A percentile compares a stretch with the other conserved stretches of the same genome.
Evolutionary conservation across 176 grass and related monocot species (phyloP).

Genomic region (Zoysia pacifica): DNA sequence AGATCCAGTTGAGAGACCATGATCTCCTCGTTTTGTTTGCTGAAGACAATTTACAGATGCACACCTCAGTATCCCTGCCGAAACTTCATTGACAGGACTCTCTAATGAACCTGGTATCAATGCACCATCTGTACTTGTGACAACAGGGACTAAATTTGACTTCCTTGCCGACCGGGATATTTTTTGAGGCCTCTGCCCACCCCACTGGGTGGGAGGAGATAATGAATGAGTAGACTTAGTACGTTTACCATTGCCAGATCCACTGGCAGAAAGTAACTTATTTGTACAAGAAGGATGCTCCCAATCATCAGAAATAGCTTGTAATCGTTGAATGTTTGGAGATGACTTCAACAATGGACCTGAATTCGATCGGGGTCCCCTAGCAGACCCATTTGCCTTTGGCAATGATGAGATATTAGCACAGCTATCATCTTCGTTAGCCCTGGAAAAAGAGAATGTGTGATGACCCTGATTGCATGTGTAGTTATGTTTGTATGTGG

Average conservation of each 20-base stretch:
- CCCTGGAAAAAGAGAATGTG: conserved; percentile 46
- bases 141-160: conserved; percentile 73
- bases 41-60: conserved; percentile 50
- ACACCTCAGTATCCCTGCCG: conserved; percentile 36
- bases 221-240: conserved; percentile 60
- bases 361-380: conserved; percentile 76
- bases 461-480: background rate
- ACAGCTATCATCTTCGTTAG: conserved; percentile 55
- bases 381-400: conserved; percentile 60
- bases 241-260: conserved; percentile 67
- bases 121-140: conserved; percentile 52
- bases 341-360: conserved; percentile 71
- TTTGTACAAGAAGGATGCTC: conserved; percentile 64
- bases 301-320: conserved; percentile 66
- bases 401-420: conserved; percentile 51
- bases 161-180: conserved; percentile 81
- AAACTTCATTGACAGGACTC: conserved; percentile 55
- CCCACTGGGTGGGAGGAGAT: conserved; percentile 80
- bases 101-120: conserved; percentile 48
- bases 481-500: background rate
- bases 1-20: conserved; percentile 52
- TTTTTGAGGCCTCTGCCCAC: conserved; percentile 89
- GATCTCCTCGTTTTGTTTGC: conserved; percentile 65
- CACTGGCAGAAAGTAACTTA: conserved; percentile 68
- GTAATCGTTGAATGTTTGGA: conserved; percentile 53